Evolutionary conservation across 352 stramenopile genomes (phyloP).

Genomic region (Phytophthora europaea): DNA sequence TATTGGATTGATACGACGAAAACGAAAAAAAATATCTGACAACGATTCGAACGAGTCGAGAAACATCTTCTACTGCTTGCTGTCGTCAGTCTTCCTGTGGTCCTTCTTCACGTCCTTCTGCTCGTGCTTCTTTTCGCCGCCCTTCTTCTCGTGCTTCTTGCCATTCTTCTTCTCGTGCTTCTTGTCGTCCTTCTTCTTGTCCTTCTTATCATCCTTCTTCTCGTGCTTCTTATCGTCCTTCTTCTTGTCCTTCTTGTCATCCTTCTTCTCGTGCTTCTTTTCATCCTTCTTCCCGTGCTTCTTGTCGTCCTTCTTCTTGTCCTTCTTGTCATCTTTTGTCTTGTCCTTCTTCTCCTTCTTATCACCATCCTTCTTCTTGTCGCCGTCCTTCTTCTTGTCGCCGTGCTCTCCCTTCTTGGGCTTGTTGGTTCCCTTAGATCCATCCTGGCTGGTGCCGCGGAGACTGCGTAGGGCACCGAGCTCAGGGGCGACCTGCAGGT

Average conservation of each 20-base stretch:
- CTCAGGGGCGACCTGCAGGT: constrained; percentile 8
- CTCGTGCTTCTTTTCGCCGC: too few species aligned
- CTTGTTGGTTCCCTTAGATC: constrained; percentile 10
- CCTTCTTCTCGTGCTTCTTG: too few species aligned
- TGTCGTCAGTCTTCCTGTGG: not conserved
- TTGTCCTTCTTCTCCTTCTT: constrained; percentile 5
- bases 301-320: not conserved
- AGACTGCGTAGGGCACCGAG: constrained; percentile 12
- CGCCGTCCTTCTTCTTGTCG: constrained; percentile 6
- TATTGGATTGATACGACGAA: not conserved
- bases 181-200: not conserved
- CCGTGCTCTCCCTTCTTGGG: constrained; percentile 1
- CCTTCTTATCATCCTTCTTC: not conserved
- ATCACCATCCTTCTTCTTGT: constrained; percentile 1
- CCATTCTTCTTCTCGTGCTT: too few species aligned
- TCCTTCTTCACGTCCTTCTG: not conserved
- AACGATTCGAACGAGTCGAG: not conserved
- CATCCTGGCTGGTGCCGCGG: constrained; percentile 11
- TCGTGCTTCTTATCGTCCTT: not conserved
- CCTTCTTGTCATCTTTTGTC: not conserved
- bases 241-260: not conserved
- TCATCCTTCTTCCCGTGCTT: not conserved
- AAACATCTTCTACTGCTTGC: not conserved
- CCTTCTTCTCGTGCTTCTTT: not conserved
- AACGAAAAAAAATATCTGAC: not conserved